These are phyloP conservation scores for Maudiozyma bulderi DNA, from an alignment of 805 yeast species.

Conservation along the genomic window DNA sequence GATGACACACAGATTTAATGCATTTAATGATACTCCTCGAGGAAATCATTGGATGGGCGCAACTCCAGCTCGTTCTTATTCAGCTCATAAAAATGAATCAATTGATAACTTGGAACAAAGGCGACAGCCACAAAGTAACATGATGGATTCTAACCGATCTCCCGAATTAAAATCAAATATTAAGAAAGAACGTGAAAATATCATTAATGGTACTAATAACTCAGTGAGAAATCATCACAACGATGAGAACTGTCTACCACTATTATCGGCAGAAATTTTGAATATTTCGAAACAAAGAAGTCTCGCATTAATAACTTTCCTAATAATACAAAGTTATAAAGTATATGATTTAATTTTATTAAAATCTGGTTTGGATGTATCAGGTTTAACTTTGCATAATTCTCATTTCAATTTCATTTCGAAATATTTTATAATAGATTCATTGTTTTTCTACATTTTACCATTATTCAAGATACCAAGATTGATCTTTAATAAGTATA, in stretches of 20 bases:
- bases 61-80: conserved; percentile 3
- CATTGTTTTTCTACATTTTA: conserved; percentile 55
- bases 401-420: conserved; percentile 51
- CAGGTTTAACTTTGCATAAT: conserved; percentile 31
- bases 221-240: neutral
- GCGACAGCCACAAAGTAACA: conserved; percentile 8
- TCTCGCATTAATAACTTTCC: conserved; percentile 54
- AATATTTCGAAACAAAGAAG: conserved; percentile 73
- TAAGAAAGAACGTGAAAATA: neutral
- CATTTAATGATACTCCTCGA: conserved; percentile 21
- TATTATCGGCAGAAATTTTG: conserved; percentile 56
- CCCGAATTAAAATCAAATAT: too few relatives aligned
- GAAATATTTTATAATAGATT: conserved; percentile 68
- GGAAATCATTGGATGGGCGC: conserved; percentile 26
- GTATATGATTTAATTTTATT: conserved; percentile 57
- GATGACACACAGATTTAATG: conserved; percentile 10
- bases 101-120: conserved; percentile 2
- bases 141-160: neutral
- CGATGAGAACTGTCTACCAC: conserved; percentile 20
- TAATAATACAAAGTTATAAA: conserved; percentile 79
- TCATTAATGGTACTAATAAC: too few relatives aligned
- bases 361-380: conserved; percentile 35
- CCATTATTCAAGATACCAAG: conserved; percentile 72
- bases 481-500: conserved; percentile 52
- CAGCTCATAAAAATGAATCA: neutral